These are phyloP conservation scores for Ophiostoma triangulosporum DNA, from an alignment of 2,329 filamentous ascomycete species.

Conservation along the genomic window DNA sequence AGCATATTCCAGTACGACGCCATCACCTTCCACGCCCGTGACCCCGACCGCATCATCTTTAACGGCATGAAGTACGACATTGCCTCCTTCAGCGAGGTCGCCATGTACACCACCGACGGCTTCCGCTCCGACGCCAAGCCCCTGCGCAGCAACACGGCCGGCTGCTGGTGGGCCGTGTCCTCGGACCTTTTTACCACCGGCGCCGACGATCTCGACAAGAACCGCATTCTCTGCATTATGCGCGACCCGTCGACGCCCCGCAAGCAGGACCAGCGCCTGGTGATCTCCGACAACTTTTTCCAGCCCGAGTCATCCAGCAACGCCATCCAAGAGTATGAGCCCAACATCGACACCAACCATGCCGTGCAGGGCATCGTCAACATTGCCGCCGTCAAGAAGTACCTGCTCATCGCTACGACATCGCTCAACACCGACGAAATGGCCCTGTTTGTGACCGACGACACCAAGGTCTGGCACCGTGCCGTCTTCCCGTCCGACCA, in stretches of 20 bases:
- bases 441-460: constrained; percentile 77
- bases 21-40: constrained; percentile 69
- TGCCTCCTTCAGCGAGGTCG: constrained; percentile 48
- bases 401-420: constrained; percentile 69
- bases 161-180: constrained; percentile 80
- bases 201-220: constrained; percentile 47
- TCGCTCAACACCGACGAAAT: constrained; percentile 76
- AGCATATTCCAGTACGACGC: constrained; percentile 36
- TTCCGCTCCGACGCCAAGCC: constrained; percentile 56
- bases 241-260: constrained; percentile 57
- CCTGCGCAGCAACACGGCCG: constrained; percentile 54
- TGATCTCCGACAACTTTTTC: constrained; percentile 79
- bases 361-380: constrained; percentile 70
- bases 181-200: constrained; percentile 61
- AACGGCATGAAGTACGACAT: constrained; percentile 57
- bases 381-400: constrained; percentile 73
- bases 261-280: constrained; percentile 61
- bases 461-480: constrained; percentile 77
- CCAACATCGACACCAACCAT: constrained; percentile 58
- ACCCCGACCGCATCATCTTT: constrained; percentile 77
- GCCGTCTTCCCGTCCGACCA: constrained; percentile 79
- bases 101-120: constrained; percentile 70
- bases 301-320: constrained; percentile 24
- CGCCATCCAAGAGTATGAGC: constrained; percentile 53
- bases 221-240: constrained; percentile 69